Percentiles rank a stretch among this genome's conserved stretches.
Evolutionary conservation across 257 asterid genomes (phyloP).

Genomic region (Asclepias syriaca): DNA sequence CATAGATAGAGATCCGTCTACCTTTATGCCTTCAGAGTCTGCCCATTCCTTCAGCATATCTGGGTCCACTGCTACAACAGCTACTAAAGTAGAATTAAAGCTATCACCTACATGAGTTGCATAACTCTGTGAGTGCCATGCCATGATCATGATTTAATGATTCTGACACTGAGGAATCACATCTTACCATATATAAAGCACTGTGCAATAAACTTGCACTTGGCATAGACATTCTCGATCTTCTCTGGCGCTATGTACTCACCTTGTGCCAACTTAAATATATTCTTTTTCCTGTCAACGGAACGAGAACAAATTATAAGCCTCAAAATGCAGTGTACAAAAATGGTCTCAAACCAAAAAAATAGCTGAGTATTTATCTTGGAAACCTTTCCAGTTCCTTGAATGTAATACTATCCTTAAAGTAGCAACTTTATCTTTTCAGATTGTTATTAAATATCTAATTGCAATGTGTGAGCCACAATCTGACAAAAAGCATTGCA

Average conservation of each 20-base stretch:
- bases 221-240: conserved; percentile 89
- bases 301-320: conserved; percentile 2
- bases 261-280: conserved; percentile 95
- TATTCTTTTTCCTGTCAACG: conserved; percentile 81
- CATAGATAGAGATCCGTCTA: conserved; percentile 16
- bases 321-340: background rate
- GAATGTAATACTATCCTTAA: background rate
- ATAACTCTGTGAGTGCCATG: conserved; percentile 22
- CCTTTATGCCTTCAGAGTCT: conserved; percentile 77
- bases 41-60: conserved; percentile 87
- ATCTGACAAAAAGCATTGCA: background rate
- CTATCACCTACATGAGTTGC: conserved; percentile 61
- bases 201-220: conserved; percentile 83
- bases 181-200: conserved; percentile 78
- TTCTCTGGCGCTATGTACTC: conserved; percentile 97
- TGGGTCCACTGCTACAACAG: conserved; percentile 74
- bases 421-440: background rate
- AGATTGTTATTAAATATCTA: background rate
- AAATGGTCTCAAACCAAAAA: background rate
- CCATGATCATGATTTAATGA: conserved; percentile 3
- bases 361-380: background rate
- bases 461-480: background rate
- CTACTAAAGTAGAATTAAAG: conserved; percentile 79
- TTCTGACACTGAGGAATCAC: conserved; percentile 1
- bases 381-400: background rate